Evolutionary conservation across 208 protist genomes (phyloP).

Genomic region (Crithidia acanthocephali): DNA sequence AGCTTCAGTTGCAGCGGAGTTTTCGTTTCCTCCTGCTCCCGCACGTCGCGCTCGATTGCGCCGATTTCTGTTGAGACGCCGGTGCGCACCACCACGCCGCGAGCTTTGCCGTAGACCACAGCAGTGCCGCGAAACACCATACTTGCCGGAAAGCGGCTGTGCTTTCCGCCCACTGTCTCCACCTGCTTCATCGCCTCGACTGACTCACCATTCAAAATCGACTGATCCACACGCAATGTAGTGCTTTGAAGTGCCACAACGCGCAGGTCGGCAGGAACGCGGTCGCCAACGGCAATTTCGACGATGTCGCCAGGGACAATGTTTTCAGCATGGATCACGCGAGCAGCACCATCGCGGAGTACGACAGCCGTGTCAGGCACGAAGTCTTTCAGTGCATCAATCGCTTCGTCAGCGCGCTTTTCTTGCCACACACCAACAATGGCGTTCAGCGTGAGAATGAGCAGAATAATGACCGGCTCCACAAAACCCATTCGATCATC

Average conservation of each 20-base stretch:
- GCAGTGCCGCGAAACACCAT: conserved; percentile 96
- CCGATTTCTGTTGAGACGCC: conserved; percentile 95
- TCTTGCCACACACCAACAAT: conserved; percentile 95
- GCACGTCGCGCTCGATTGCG: conserved; percentile 89
- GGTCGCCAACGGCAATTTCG: conserved; percentile 92
- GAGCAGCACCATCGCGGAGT: conserved; percentile 65
- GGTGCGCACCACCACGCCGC: conserved; percentile 94
- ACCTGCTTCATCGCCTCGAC: conserved; percentile 73
- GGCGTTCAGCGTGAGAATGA: conserved; percentile 95
- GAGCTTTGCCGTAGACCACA: conserved; percentile 90
- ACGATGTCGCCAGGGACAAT: conserved; percentile 97
- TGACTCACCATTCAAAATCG: conserved; percentile 96
- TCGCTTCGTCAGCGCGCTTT: conserved; percentile 89
- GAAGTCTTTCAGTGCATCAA: conserved; percentile 87
- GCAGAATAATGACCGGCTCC: conserved; percentile 95
- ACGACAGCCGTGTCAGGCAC: conserved; percentile 66
- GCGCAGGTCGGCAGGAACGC: conserved; percentile 96
- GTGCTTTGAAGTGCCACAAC: conserved; percentile 88
- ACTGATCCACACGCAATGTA: conserved; percentile 90
- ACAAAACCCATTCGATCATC: conserved; percentile 79
- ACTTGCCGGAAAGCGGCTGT: conserved; percentile 75
- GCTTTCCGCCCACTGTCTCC: conserved; percentile 37
- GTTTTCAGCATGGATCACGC: conserved; percentile 67
- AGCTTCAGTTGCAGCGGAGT: conserved; percentile 97
- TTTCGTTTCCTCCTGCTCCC: conserved; percentile 85